These are phyloP conservation scores for Podaxis mareebaensis DNA, from an alignment of 768 basidiomycete species.

Conservation along the genomic window DNA sequence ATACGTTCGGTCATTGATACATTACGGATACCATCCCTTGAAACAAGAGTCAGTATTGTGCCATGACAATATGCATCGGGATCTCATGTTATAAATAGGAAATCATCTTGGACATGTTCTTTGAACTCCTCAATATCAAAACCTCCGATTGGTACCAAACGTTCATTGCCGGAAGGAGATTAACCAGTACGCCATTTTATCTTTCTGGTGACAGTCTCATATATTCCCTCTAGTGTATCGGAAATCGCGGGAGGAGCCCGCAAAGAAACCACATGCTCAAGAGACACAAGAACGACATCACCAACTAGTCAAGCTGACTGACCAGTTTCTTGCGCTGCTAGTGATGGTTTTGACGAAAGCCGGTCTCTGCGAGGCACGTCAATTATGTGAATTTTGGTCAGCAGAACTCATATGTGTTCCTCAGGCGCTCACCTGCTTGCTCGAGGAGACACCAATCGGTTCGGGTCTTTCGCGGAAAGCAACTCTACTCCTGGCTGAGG, in stretches of 20 bases:
- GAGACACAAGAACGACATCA: slow-evolving; percentile 47
- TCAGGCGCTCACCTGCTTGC: slow-evolving; percentile 82
- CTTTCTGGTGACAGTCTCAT: background rate
- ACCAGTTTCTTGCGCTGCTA: slow-evolving; percentile 89
- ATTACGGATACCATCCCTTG: slow-evolving; percentile 83
- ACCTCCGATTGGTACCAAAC: slow-evolving; percentile 91
- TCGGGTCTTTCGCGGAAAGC: slow-evolving; percentile 85
- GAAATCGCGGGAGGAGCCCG: slow-evolving; percentile 43
- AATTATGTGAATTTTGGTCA: background rate
- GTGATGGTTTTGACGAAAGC: slow-evolving; percentile 83
- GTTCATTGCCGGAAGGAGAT: slow-evolving; percentile 83
- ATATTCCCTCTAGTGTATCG: slow-evolving; percentile 57
- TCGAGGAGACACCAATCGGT: slow-evolving; percentile 77
- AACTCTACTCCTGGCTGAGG: slow-evolving; percentile 86
- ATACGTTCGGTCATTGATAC: slow-evolving; percentile 84
- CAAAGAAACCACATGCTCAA: slow-evolving; percentile 31
- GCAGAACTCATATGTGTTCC: slow-evolving; percentile 2
- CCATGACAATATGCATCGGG: background rate
- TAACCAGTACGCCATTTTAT: slow-evolving; percentile 62
- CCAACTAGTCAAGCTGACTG: slow-evolving; percentile 76
- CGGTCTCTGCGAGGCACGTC: slow-evolving; percentile 81
- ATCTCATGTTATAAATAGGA: slow-evolving; percentile 54
- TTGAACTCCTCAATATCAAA: slow-evolving; percentile 89
- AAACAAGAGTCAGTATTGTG: slow-evolving; percentile 66
- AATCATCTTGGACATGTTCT: slow-evolving; percentile 91